phyloP scores from a whole-genome alignment of 106 monocot species.

The Hemerocallis citrina region DNA sequence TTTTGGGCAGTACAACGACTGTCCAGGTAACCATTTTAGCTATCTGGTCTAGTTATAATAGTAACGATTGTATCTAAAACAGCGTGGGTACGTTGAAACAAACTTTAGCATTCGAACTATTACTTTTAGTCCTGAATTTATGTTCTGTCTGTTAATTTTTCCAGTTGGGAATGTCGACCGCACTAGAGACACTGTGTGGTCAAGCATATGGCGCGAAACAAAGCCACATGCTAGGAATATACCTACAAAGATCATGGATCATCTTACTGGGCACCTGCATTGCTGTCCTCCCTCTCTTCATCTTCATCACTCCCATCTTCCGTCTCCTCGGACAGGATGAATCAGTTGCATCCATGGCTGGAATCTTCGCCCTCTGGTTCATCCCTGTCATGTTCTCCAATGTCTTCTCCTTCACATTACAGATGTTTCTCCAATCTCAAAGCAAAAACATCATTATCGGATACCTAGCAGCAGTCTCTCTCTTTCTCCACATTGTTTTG shows the following conservation, averaged over 20 bases:
- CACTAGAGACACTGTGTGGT: constrained; percentile 65
- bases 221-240: constrained; percentile 69
- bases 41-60: too few species aligned
- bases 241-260: constrained; percentile 65
- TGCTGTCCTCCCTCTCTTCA: constrained; percentile 33
- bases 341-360: constrained; percentile 27
- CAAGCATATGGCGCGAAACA: constrained; percentile 66
- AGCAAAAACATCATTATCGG: constrained; percentile 48
- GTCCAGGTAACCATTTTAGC: too few species aligned
- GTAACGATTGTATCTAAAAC: too few species aligned
- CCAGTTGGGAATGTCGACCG: constrained; percentile 59
- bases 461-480: constrained; percentile 18
- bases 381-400: constrained; percentile 52
- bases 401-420: constrained; percentile 41
- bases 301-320: constrained; percentile 53
- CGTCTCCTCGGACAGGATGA: constrained; percentile 35
- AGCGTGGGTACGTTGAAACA: too few species aligned
- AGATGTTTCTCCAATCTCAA: constrained; percentile 63
- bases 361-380: constrained; percentile 46
- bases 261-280: constrained; percentile 24
- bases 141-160: too few species aligned
- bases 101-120: too few species aligned
- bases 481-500: constrained; percentile 24
- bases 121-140: too few species aligned
- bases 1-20: too few species aligned